A percentile compares a stretch with the other conserved stretches of the same genome.
Conservation (phyloP, 2,329 filamentous ascomycete species). For the Fusarium subglutinans region DNA sequence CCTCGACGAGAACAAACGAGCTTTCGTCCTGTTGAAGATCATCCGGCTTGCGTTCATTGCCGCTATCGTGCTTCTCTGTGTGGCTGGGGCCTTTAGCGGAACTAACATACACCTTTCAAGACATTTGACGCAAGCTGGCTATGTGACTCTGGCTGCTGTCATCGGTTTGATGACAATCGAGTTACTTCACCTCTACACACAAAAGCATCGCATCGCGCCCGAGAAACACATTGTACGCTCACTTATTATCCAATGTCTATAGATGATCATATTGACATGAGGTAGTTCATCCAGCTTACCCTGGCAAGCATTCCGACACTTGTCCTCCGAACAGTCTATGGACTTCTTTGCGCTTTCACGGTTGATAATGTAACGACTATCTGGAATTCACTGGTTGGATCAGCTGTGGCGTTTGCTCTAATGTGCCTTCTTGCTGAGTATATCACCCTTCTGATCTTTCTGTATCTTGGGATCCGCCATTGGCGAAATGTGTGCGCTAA, state of each 20-base stretch:
- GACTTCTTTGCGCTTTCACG: not conserved
- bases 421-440: not conserved
- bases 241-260: rapidly evolving
- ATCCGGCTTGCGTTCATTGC: not conserved
- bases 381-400: not conserved
- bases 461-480: not conserved
- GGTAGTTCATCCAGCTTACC: not conserved
- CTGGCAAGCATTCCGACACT: not conserved
- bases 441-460: not conserved
- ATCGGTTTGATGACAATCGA: not conserved
- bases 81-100: not conserved
- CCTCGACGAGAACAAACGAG: not conserved
- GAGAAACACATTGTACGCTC: not conserved
- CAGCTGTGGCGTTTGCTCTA: not conserved
- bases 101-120: not conserved
- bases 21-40: rapidly evolving
- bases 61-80: not conserved
- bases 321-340: not conserved
- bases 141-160: not conserved
- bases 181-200: not conserved
- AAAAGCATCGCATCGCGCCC: not conserved
- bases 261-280: rapidly evolving
- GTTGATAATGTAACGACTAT: rapidly evolving
- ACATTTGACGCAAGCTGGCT: not conserved
- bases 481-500: not conserved